Conservation (phyloP, 352 stramenopile genomes). For the Phytopythium aichiense region DNA sequence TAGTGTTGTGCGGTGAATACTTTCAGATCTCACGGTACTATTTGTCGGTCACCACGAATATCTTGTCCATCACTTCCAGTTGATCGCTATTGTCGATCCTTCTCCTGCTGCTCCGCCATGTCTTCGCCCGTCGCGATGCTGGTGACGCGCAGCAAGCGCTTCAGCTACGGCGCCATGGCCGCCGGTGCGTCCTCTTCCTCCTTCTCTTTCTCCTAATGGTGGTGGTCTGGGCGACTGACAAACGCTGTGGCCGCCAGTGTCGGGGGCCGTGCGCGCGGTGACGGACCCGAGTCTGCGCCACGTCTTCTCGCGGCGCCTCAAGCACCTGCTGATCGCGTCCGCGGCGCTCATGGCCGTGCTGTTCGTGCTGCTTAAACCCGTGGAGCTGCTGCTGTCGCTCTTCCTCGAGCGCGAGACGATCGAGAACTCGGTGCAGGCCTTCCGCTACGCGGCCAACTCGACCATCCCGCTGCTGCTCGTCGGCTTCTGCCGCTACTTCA, state of each 20-base stretch:
- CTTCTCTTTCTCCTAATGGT: neutral
- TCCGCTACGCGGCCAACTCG: slow-evolving; percentile 43
- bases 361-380: slow-evolving; percentile 43
- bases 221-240: neutral
- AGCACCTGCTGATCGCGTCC: slow-evolving; percentile 45
- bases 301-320: slow-evolving; percentile 49
- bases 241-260: slow-evolving; percentile 8
- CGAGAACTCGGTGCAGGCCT: slow-evolving; percentile 41
- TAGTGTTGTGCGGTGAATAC: neutral
- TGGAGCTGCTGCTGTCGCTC: slow-evolving; percentile 53
- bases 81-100: too few relatives aligned
- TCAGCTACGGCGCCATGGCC: slow-evolving; percentile 22
- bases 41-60: neutral
- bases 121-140: slow-evolving; percentile 9
- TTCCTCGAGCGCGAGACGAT: slow-evolving; percentile 35
- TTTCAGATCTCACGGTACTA: neutral
- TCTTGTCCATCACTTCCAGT: too few relatives aligned
- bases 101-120: neutral
- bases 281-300: slow-evolving; percentile 35
- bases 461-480: slow-evolving; percentile 58
- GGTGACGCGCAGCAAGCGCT: slow-evolving; percentile 24
- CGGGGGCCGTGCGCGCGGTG: slow-evolving; percentile 31
- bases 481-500: slow-evolving; percentile 48
- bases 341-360: slow-evolving; percentile 48
- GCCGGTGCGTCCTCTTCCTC: slow-evolving; percentile 16